Base-by-base conservation (phyloP, 2,329 filamentous ascomycete species). In the Fusarium sp. region DNA sequence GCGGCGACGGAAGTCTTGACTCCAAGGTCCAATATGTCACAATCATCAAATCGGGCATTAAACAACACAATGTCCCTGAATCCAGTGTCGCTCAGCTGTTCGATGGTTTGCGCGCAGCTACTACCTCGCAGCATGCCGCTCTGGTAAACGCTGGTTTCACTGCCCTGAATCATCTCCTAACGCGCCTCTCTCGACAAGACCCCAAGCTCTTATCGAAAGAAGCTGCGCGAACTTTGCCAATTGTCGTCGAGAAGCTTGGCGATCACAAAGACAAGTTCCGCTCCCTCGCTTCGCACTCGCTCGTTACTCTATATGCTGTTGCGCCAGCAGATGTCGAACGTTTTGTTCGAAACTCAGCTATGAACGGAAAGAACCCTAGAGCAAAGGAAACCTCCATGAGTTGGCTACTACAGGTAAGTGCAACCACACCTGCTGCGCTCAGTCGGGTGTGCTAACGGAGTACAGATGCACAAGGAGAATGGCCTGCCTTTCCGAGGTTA, bases 51-150 rank as follows among this genome's bases (percentile, higher is more conserved):
- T 95, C 93, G 48, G 90, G 91, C 81, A 98, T 98, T 87, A 98
- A 98, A 83, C 95, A 97, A 83, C 92, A 93, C 81, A 95, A 95
- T 85, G 94, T 98, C 51, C 94, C 94, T 69, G 94, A 97, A 75
- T 83, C 84, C 62, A 89, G 88, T 78, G 89, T 97, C 77, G 84
- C 90, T 32, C 87, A 90, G 66, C 90, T 98, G 73, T 97, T 98
- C 83, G 94, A 98, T 70, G 93, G 92, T 73, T 87, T 97, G 78
- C 92, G 92, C 72, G 85, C 91, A 60, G 93, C 94, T 68, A 92
- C 96, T 75, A 85, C 87, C 61, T 93, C 94, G 47, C 92, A 93
- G 77, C 93, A 97, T 78, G 92, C 92, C 48, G 89, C 90, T 39
- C 91, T 98, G 70, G 91, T 93, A 74, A 93, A 93, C 66, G 93